Evolutionary conservation across 2,329 filamentous ascomycete species (phyloP).

Genomic region (Paecilomyces sp.): DNA sequence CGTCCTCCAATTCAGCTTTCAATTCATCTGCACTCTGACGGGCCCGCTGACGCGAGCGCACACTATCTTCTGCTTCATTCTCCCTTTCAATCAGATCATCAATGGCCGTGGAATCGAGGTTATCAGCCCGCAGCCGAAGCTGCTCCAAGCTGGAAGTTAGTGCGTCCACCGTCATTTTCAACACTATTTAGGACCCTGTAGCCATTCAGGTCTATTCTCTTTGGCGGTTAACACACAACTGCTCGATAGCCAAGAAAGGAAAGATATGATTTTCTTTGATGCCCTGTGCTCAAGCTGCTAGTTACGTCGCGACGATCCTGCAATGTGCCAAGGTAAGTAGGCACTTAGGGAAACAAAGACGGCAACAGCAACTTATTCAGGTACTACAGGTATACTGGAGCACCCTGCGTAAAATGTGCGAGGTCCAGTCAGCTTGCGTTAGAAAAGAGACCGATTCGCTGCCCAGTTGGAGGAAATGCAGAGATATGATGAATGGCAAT

Average conservation of each 20-base stretch:
- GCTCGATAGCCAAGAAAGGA: not conserved
- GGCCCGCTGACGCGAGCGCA: slow-evolving; percentile 34
- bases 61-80: slow-evolving; percentile 24
- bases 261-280: not conserved
- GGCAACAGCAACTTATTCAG: not conserved
- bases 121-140: slow-evolving; percentile 18
- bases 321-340: not conserved
- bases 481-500: not conserved
- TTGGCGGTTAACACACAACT: not conserved
- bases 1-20: slow-evolving; percentile 63
- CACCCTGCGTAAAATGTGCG: not conserved
- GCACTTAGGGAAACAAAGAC: not conserved
- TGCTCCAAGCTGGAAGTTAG: slow-evolving; percentile 20
- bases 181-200: not conserved
- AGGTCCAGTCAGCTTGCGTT: not conserved
- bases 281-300: not conserved
- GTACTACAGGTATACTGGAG: not conserved
- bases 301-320: not conserved
- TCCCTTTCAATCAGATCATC: slow-evolving; percentile 23
- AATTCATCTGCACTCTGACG: slow-evolving; percentile 51
- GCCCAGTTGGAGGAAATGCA: not conserved
- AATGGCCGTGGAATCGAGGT: slow-evolving; percentile 15
- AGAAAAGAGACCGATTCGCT: not conserved
- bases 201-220: not conserved
- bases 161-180: slow-evolving; percentile 16